These are phyloP conservation scores for Paraphoma chrysanthemicola DNA, from an alignment of 2,329 filamentous ascomycete genomes.

Conservation along the genomic window DNA sequence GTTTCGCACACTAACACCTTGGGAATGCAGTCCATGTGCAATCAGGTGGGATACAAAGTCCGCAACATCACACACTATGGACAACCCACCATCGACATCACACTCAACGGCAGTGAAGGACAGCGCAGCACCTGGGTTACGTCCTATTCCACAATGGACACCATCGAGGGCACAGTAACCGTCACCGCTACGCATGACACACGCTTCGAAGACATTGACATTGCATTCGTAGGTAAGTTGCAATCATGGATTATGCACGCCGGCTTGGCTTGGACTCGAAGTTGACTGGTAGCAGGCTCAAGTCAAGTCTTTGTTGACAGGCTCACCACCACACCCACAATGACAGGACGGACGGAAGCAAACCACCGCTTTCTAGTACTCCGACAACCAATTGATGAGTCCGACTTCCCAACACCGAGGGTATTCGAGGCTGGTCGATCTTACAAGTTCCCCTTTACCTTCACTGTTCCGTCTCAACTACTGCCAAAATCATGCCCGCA, in stretches of 20 bases:
- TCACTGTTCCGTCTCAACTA: conserved; percentile 67
- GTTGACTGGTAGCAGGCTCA: conserved; percentile 50
- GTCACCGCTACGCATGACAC: conserved; percentile 61
- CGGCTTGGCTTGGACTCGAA: not conserved
- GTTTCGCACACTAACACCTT: conserved; percentile 25
- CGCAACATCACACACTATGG: conserved; percentile 40
- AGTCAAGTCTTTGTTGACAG: conserved; percentile 63
- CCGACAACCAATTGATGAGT: conserved; percentile 63
- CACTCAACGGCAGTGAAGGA: conserved; percentile 44
- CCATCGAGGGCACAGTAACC: conserved; percentile 61
- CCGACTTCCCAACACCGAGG: conserved; percentile 61
- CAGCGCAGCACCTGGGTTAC: conserved; percentile 45
- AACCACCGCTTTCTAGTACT: conserved; percentile 68
- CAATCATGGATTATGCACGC: not conserved
- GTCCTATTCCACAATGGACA: conserved; percentile 65
- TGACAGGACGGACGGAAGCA: conserved; percentile 62
- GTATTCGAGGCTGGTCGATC: conserved; percentile 61
- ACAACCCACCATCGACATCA: conserved; percentile 53
- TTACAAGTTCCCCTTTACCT: conserved; percentile 69
- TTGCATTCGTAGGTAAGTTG: conserved; percentile 62
- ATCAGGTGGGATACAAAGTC: conserved; percentile 44
- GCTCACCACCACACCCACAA: conserved; percentile 58
- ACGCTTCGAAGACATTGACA: conserved; percentile 64
- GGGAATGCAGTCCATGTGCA: conserved; percentile 36
- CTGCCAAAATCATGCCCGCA: conserved; percentile 67